phyloP scores from a whole-genome alignment of 306 rosid genomes.

The Prunus fruticosa region DNA sequence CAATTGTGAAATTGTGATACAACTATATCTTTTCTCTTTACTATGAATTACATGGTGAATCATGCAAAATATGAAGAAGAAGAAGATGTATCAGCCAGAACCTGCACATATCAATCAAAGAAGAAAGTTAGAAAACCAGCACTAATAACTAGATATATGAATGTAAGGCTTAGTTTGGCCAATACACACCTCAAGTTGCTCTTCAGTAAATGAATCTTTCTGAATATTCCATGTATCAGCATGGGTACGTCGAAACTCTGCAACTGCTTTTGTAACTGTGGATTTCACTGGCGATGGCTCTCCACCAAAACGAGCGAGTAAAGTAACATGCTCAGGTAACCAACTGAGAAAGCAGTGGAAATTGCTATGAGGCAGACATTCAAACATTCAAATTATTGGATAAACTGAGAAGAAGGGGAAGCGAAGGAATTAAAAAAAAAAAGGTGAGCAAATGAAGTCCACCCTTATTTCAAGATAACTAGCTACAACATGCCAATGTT shows the following conservation, averaged over 20 bases:
- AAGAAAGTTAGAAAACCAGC: constrained; percentile 1
- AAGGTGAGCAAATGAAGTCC: neutral
- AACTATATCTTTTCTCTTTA: constrained; percentile 31
- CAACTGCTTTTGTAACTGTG: constrained; percentile 95
- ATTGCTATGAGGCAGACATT: constrained; percentile 2
- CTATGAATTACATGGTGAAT: constrained; percentile 37
- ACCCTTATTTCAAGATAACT: neutral
- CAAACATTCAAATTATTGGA: neutral
- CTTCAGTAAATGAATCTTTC: constrained; percentile 84
- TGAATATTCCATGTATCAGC: constrained; percentile 99
- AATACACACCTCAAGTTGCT: constrained; percentile 78
- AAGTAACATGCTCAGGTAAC: constrained; percentile 89
- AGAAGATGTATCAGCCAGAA: constrained; percentile 94
- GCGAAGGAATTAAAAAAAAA: neutral
- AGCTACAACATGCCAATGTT: neutral
- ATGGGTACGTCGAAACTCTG: constrained; percentile 96
- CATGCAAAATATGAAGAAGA: constrained; percentile 96
- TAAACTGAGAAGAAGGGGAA: neutral
- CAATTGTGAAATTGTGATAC: constrained; percentile 21
- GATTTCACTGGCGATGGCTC: constrained; percentile 93
- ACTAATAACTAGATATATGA: neutral
- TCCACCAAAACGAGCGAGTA: constrained; percentile 87
- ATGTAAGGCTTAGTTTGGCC: neutral
- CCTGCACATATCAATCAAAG: constrained; percentile 44
- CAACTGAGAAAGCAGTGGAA: constrained; percentile 52